Percentiles rank a stretch among this genome's conserved stretches.
These are phyloP conservation scores for Pichia sp. DNA, from an alignment of 1,139 yeast genomes.

Conservation along the genomic window DNA sequence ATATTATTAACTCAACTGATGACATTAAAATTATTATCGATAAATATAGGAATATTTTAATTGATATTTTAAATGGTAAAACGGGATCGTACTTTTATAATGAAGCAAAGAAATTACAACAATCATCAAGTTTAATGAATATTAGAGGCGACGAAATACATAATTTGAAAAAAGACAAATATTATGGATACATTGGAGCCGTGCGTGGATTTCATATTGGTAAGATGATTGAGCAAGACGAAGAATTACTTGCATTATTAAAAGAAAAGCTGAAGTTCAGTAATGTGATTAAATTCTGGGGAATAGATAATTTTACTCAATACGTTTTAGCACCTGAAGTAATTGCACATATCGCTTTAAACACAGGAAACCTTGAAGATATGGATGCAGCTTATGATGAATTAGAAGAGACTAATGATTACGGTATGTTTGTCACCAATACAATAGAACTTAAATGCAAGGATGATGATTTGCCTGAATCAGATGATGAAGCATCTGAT, in stretches of 20 bases:
- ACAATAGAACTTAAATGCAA: not conserved
- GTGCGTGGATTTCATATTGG: constrained; percentile 40
- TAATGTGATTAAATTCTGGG: constrained; percentile 55
- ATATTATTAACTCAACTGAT: constrained; percentile 10
- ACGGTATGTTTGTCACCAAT: constrained; percentile 34
- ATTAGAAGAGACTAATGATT: constrained; percentile 46
- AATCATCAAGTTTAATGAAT: constrained; percentile 36
- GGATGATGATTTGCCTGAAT: no score
- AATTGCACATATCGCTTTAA: constrained; percentile 44
- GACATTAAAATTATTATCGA: constrained; percentile 30
- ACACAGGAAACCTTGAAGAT: constrained; percentile 35
- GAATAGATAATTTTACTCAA: constrained; percentile 45
- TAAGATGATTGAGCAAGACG: constrained; percentile 36
- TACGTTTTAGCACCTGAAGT: constrained; percentile 63
- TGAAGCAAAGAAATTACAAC: constrained; percentile 38
- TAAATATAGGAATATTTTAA: constrained; percentile 33
- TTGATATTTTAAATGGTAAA: constrained; percentile 40
- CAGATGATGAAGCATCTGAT: not conserved
- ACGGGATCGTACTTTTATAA: constrained; percentile 43
- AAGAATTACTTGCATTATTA: constrained; percentile 31
- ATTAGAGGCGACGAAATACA: constrained; percentile 45
- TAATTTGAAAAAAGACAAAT: constrained; percentile 40
- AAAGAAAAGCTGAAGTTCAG: constrained; percentile 30
- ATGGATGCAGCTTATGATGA: constrained; percentile 41
- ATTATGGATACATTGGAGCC: constrained; percentile 58